Base-by-base conservation (phyloP, 1,284 basidiomycete species). In the Pascua sp. region DNA sequence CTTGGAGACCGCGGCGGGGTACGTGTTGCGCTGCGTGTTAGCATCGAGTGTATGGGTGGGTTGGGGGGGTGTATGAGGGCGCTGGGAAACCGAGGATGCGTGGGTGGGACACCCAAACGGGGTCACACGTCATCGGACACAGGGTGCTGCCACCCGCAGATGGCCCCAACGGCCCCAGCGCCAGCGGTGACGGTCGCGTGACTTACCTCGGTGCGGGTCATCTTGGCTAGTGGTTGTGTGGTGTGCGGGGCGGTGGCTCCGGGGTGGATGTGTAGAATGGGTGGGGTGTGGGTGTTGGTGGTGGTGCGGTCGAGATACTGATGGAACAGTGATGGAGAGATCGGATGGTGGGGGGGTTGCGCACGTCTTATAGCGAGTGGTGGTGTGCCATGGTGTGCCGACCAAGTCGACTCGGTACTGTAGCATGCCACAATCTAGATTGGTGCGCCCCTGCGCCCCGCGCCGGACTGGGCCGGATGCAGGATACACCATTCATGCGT, bases 1-100 rank as follows among this genome's bases (percentile, higher is more conserved):
- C 79, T 85, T 87, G 64, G 82, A 66, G 68, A 90, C 76, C 46
- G 90, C 90, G 60, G 86, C 84, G 56, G 88, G 88, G 74, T 83
- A 86, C 53, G 68, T 67, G 83, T 77, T 68, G 85, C 83, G 73
- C 76, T 78, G 63, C 43, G 42, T 15, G 17, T 41, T 17, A 45
- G 50, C n/a, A 9, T 10, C 8, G 42, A 18, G 13, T 50, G 40
- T 5, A 24, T 24, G 53, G 7, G 42, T 13, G 47, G 15, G 40
- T 15, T 5, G 38, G 11, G 9, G 18, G 1, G 17, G 40, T 49
- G 48, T 41, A 40, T 36, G 48, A 49, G 17, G 11, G 32, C 11
- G 5, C 10, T 42, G 11, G 15, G 47, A 36, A 38, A 10, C 9
- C 18, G 15, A 5, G n/a, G 37, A 4, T 9, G 37, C 15, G 37